phyloP scores from a whole-genome alignment of 768 basidiomycete species.

The Exidia glandulosa region DNA sequence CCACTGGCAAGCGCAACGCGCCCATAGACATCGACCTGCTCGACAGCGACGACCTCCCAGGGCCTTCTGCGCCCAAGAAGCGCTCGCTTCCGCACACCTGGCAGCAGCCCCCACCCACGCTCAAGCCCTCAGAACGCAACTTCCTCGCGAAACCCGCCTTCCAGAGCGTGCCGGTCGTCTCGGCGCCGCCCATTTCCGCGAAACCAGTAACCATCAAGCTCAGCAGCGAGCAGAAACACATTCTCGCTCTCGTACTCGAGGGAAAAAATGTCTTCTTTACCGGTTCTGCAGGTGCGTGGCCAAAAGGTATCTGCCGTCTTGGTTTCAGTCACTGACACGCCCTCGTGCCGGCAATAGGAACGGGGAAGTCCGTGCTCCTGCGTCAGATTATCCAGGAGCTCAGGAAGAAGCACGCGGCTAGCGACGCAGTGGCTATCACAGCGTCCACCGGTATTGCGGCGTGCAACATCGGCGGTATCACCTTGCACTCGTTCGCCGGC shows the following conservation, averaged over 20 bases:
- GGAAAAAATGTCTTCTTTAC: slow-evolving; percentile 87
- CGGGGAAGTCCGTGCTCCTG: slow-evolving; percentile 30
- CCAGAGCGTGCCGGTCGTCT: background rate
- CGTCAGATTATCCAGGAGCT: slow-evolving; percentile 27
- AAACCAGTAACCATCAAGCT: slow-evolving; percentile 20
- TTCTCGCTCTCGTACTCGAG: slow-evolving; percentile 65
- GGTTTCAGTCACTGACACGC: too few species aligned
- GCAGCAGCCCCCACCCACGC: background rate
- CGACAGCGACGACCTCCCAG: background rate
- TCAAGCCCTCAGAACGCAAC: background rate
- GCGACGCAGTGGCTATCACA: slow-evolving; percentile 25
- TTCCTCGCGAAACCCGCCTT: too few species aligned
- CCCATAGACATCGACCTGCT: background rate
- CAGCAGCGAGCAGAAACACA: slow-evolving; percentile 78
- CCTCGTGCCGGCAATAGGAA: too few species aligned
- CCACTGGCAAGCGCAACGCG: background rate
- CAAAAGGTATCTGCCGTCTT: too few species aligned
- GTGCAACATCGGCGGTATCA: slow-evolving; percentile 31
- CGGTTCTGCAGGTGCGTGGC: slow-evolving; percentile 87
- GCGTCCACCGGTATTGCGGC: slow-evolving; percentile 32
- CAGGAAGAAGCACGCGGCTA: slow-evolving; percentile 11
- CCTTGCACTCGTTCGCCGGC: slow-evolving; percentile 24
- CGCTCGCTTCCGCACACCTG: background rate
- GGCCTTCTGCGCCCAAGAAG: background rate
- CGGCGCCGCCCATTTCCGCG: background rate